phyloP scores from a whole-genome alignment of 345 rosid genomes.

The Erodium maritimum region DNA sequence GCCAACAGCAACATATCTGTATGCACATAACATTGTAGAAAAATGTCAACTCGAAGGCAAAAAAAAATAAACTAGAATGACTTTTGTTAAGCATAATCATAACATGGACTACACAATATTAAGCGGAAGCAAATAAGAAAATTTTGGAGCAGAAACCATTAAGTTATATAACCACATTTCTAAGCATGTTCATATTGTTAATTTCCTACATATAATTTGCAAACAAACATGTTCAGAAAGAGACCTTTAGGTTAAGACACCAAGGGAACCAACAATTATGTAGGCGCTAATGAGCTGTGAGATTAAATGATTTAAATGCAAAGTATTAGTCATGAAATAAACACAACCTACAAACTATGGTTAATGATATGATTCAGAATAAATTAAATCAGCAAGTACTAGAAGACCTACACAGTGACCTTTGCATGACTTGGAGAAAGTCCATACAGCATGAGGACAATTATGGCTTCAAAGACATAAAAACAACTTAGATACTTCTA shows the following conservation, averaged over 20 bases:
- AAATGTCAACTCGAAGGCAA: background rate
- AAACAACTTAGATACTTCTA: background rate
- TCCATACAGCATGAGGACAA: background rate
- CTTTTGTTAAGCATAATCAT: background rate
- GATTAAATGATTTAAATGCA: background rate
- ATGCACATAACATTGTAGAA: background rate
- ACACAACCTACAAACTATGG: background rate
- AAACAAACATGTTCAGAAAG: background rate
- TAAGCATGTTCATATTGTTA: background rate
- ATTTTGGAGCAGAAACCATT: background rate
- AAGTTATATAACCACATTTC: background rate
- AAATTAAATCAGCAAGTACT: background rate
- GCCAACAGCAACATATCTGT: slow-evolving; percentile 57
- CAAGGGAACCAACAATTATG: too few relatives aligned
- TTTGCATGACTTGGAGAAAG: background rate
- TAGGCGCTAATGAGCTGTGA: background rate
- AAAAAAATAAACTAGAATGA: too few relatives aligned
- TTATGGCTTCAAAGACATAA: background rate
- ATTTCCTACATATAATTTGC: too few relatives aligned
- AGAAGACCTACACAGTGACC: background rate
- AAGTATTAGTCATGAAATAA: background rate
- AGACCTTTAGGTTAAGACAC: background rate
- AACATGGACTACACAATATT: background rate
- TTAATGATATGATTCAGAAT: background rate
- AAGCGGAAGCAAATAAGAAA: background rate